Evolutionary conservation across 2,329 filamentous ascomycete species (phyloP).

Genomic region (Hypoxylon sp.): DNA sequence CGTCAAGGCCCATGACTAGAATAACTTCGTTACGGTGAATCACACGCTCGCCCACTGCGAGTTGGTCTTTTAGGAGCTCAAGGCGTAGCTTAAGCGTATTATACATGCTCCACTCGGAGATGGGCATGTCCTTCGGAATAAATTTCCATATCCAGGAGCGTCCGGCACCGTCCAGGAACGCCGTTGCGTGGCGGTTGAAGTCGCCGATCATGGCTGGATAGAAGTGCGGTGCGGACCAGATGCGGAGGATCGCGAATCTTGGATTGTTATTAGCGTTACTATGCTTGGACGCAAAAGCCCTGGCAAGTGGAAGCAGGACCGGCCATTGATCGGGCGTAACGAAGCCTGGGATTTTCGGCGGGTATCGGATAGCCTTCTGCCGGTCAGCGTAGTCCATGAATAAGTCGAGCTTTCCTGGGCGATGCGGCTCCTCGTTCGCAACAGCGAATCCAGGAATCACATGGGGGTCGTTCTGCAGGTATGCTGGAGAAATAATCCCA

Average conservation of each 20-base stretch:
- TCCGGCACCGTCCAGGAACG: constrained; percentile 61
- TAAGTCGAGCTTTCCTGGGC: constrained; percentile 57
- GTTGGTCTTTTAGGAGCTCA: constrained; percentile 51
- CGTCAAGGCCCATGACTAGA: constrained; percentile 62
- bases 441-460: constrained; percentile 57
- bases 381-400: constrained; percentile 61
- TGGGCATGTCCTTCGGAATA: constrained; percentile 48
- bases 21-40: constrained; percentile 60
- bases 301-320: constrained; percentile 54
- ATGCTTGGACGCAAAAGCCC: constrained; percentile 50
- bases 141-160: constrained; percentile 65
- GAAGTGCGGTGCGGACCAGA: constrained; percentile 66
- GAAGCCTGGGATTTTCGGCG: constrained; percentile 54
- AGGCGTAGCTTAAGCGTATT: constrained; percentile 55
- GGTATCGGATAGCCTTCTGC: constrained; percentile 46
- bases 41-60: constrained; percentile 55
- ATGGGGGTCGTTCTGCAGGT: constrained; percentile 49
- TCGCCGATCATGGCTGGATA: constrained; percentile 63
- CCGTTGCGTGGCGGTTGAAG: constrained; percentile 54
- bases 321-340: constrained; percentile 51
- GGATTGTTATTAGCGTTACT: constrained; percentile 29
- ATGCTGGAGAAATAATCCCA: constrained; percentile 58
- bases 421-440: constrained; percentile 56
- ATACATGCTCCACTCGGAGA: constrained; percentile 59
- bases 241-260: constrained; percentile 60